Conservation (phyloP, 805 yeast species). For the Candida adriatica region DNA sequence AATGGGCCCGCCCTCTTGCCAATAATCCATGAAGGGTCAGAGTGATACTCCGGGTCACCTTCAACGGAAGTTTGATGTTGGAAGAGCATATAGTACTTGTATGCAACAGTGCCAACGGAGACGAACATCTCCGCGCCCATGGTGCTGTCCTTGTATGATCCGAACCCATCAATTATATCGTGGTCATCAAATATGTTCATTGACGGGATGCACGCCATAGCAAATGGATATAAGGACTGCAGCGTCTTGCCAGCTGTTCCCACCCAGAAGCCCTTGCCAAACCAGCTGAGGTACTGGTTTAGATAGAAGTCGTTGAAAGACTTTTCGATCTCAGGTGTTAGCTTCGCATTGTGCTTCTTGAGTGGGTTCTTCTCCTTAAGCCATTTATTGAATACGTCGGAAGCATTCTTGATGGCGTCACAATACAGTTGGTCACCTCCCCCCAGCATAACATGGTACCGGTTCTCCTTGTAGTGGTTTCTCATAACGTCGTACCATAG, state of each 20-base stretch:
- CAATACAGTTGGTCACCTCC: conserved; percentile 96
- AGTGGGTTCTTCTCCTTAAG: conserved; percentile 42
- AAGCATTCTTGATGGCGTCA: conserved; percentile 64
- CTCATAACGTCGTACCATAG: conserved; percentile 82
- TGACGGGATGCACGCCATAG: conserved; percentile 78
- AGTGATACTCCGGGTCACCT: conserved; percentile 32
- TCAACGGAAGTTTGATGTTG: conserved; percentile 70
- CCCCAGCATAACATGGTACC: conserved; percentile 91
- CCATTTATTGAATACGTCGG: conserved; percentile 56
- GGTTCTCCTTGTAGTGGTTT: conserved; percentile 49
- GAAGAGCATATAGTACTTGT: conserved; percentile 81
- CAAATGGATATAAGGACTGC: conserved; percentile 63
- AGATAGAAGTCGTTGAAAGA: conserved; percentile 66
- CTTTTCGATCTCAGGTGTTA: conserved; percentile 39
- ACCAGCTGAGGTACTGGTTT: conserved; percentile 77
- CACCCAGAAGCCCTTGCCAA: conserved; percentile 81
- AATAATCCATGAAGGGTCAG: conserved; percentile 55
- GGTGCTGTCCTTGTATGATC: conserved; percentile 72
- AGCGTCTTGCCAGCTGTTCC: conserved; percentile 60
- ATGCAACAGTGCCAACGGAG: conserved; percentile 73
- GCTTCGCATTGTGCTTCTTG: conserved; percentile 36
- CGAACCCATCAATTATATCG: conserved; percentile 95
- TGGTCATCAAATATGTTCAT: conserved; percentile 91
- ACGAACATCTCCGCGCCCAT: conserved; percentile 65
- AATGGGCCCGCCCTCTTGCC: conserved; percentile 58